Conservation (phyloP, 2,329 filamentous ascomycete species). For the Graphilbum sp. region DNA sequence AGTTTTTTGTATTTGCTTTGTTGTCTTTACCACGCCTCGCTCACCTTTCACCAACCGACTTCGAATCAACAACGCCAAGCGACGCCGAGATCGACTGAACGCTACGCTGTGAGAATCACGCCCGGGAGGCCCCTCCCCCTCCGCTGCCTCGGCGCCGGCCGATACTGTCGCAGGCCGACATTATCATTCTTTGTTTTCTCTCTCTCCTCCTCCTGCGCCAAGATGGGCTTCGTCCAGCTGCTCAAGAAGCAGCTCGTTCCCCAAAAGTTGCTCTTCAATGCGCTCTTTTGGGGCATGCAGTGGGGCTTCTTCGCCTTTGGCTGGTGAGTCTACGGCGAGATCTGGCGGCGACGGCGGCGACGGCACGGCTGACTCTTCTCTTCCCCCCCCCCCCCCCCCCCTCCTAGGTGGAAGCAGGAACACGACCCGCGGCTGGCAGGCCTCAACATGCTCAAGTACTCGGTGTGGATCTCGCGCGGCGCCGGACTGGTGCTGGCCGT, state of each 20-base stretch:
- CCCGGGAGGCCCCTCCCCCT: no score
- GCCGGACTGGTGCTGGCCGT: constrained; percentile 74
- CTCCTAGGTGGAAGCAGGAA: constrained; percentile 75
- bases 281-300: constrained; percentile 68
- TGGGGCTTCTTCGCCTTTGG: constrained; percentile 65
- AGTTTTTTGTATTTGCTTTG: constrained; percentile 22
- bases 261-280: constrained; percentile 61
- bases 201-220: constrained; percentile 17
- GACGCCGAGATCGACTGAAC: no score
- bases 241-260: constrained; percentile 50
- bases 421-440: constrained; percentile 50
- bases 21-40: background rate
- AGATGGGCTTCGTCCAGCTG: constrained; percentile 22
- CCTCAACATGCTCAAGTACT: constrained; percentile 69
- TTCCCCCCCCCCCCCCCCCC: no score
- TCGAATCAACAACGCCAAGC: background rate
- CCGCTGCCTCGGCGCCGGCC: no score
- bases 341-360: background rate
- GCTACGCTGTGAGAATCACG: no score
- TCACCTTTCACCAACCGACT: background rate
- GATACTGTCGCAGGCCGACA: constrained; percentile 45
- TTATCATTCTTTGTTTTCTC: background rate
- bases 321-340: constrained; percentile 45
- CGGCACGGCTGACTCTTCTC: constrained; percentile 12
- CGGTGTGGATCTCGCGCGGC: constrained; percentile 92